These are phyloP conservation scores for Iberis pinnata DNA, from an alignment of 345 rosid species.

Conservation along the genomic window DNA sequence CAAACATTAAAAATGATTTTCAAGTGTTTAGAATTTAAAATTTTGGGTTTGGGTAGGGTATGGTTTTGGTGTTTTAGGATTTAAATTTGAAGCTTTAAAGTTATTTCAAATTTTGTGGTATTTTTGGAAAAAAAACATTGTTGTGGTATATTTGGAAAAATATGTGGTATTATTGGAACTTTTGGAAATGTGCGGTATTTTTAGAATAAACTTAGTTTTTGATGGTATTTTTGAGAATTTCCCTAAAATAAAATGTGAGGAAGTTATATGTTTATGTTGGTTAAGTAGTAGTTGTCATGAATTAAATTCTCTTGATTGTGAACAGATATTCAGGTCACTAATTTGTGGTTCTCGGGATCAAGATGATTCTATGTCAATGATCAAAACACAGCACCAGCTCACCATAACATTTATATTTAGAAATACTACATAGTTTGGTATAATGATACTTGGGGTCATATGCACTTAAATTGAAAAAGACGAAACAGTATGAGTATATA, in stretches of 20 bases:
- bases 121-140: too few species aligned
- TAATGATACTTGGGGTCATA: neutral
- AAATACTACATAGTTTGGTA: neutral
- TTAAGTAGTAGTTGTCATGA: conserved; percentile 26
- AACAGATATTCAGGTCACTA: conserved; percentile 16
- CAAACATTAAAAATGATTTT: too few species aligned
- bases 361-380: neutral
- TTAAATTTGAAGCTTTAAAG: too few species aligned
- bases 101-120: too few species aligned
- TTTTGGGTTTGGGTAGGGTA: too few species aligned
- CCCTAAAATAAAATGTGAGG: conserved; percentile 11
- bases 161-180: too few species aligned
- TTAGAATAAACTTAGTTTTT: too few species aligned
- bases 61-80: too few species aligned
- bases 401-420: neutral
- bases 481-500: neutral
- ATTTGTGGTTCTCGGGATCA: conserved; percentile 19
- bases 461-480: conserved; percentile 14
- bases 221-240: too few species aligned
- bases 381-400: conserved; percentile 16
- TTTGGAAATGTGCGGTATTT: too few species aligned
- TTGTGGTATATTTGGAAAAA: too few species aligned
- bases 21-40: too few species aligned
- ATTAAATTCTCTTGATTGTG: conserved; percentile 13
- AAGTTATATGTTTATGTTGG: conserved; percentile 21